These are phyloP conservation scores for Trichophyton benhamiae DNA, from an alignment of 2,329 filamentous ascomycete species.

Conservation along the genomic window DNA sequence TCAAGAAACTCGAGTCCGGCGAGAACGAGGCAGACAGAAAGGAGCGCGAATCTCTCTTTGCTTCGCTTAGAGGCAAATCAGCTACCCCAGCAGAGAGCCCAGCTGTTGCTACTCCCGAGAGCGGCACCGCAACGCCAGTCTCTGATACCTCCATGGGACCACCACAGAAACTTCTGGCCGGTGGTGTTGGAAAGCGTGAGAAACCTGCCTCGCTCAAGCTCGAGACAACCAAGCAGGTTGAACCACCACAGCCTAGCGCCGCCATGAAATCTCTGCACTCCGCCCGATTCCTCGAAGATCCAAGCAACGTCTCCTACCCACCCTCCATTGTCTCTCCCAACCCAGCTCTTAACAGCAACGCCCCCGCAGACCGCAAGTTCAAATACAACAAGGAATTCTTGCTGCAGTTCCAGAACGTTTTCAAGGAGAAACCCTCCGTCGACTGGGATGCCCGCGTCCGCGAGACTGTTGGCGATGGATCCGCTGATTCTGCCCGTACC, in stretches of 20 bases:
- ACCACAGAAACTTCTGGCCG: constrained; percentile 43
- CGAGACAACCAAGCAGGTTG: constrained; percentile 71
- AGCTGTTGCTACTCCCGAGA: constrained; percentile 29
- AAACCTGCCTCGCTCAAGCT: constrained; percentile 88
- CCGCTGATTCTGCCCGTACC: constrained; percentile 49
- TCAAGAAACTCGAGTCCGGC: constrained; percentile 29
- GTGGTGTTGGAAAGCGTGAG: constrained; percentile 40
- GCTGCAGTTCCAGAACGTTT: constrained; percentile 89
- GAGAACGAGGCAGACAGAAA: constrained; percentile 27
- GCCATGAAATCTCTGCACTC: constrained; percentile 88
- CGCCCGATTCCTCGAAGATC: constrained; percentile 71
- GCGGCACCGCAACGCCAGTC: constrained; percentile 35
- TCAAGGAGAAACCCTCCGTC: constrained; percentile 88
- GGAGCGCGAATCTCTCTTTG: constrained; percentile 28
- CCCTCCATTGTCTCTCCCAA: constrained; percentile 77
- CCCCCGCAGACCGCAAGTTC: constrained; percentile 66
- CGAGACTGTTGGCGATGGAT: constrained; percentile 65
- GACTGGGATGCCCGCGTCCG: constrained; percentile 87
- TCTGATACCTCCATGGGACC: constrained; percentile 36
- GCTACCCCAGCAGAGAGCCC: constrained; percentile 24
- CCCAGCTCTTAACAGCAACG: constrained; percentile 66
- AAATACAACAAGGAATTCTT: constrained; percentile 94
- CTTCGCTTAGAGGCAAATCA: constrained; percentile 33
- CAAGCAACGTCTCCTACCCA: constrained; percentile 71
- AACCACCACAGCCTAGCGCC: constrained; percentile 84